These are phyloP conservation scores for Xerocomellus dryophilus DNA, from an alignment of 768 basidiomycete genomes.

Conservation along the genomic window DNA sequence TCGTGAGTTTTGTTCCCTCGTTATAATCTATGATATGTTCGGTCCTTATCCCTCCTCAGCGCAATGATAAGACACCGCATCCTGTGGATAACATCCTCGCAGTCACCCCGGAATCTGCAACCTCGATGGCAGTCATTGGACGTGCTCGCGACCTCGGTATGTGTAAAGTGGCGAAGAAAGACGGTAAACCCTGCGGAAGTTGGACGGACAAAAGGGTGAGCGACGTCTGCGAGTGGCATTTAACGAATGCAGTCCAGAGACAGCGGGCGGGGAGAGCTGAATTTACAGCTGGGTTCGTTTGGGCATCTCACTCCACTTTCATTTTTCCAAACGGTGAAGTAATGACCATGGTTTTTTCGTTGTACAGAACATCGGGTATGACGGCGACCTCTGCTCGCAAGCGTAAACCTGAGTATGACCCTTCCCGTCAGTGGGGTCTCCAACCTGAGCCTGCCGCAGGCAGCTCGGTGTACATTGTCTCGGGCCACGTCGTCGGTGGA, in stretches of 20 bases:
- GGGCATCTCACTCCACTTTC: background rate
- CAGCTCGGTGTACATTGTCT: constrained; percentile 72
- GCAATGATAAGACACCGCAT: constrained; percentile 55
- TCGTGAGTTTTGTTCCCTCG: constrained; percentile 15
- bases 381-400: constrained; percentile 42
- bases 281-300: constrained; percentile 75
- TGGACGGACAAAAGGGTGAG: constrained; percentile 91
- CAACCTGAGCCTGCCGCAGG: constrained; percentile 45
- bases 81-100: constrained; percentile 81
- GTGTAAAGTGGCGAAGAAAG: constrained; percentile 73
- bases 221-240: constrained; percentile 90
- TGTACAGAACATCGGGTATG: constrained; percentile 70
- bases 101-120: constrained; percentile 78
- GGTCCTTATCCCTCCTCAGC: constrained; percentile 11
- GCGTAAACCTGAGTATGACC: constrained; percentile 60
- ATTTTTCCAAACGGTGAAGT: background rate
- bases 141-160: constrained; percentile 83
- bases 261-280: constrained; percentile 77
- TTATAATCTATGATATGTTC: background rate
- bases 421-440: constrained; percentile 72
- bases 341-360: background rate
- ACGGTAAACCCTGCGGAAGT: constrained; percentile 76
- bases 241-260: constrained; percentile 75
- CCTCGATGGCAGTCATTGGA: constrained; percentile 81
- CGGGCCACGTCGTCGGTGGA: constrained; percentile 69